These are phyloP conservation scores for Hordeum pubiflorum DNA, from an alignment of 202 grass and related monocot species.

Conservation along the genomic window DNA sequence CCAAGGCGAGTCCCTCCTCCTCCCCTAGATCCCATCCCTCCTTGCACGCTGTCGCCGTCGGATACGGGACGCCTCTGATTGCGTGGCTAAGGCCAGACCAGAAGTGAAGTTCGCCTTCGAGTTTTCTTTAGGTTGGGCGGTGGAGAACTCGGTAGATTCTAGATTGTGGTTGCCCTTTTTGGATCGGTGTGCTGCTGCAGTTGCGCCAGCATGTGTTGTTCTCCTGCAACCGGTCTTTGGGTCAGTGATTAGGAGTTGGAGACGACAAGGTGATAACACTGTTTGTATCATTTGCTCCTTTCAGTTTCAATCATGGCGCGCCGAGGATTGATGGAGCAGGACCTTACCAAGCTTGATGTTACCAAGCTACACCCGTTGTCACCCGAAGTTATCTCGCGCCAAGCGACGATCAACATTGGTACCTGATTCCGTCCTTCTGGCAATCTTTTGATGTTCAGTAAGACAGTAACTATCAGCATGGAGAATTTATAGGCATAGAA, in stretches of 20 bases:
- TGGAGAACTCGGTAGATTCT: background rate
- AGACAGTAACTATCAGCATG: background rate
- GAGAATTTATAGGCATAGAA: background rate
- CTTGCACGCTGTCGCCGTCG: background rate
- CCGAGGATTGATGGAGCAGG: slow-evolving; percentile 82
- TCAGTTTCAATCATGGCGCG: slow-evolving; percentile 63
- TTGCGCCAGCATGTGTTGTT: background rate
- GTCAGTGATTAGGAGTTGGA: background rate
- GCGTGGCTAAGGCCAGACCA: background rate
- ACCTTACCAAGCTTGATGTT: slow-evolving; percentile 74
- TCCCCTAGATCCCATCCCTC: background rate
- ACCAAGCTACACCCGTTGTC: slow-evolving; percentile 68
- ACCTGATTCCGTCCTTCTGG: background rate
- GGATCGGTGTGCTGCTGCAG: background rate
- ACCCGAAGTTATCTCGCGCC: slow-evolving; percentile 80
- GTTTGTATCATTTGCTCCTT: background rate
- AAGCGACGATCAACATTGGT: slow-evolving; percentile 86
- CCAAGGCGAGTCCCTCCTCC: background rate
- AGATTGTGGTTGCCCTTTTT: background rate
- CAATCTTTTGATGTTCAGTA: background rate
- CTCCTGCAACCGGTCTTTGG: background rate
- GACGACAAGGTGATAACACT: background rate
- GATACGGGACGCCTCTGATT: background rate
- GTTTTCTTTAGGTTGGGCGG: background rate
- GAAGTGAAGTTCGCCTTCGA: background rate